Evolutionary conservation across 2,329 filamentous ascomycete species (phyloP).

Genomic region (Xylariaceae sp.): DNA sequence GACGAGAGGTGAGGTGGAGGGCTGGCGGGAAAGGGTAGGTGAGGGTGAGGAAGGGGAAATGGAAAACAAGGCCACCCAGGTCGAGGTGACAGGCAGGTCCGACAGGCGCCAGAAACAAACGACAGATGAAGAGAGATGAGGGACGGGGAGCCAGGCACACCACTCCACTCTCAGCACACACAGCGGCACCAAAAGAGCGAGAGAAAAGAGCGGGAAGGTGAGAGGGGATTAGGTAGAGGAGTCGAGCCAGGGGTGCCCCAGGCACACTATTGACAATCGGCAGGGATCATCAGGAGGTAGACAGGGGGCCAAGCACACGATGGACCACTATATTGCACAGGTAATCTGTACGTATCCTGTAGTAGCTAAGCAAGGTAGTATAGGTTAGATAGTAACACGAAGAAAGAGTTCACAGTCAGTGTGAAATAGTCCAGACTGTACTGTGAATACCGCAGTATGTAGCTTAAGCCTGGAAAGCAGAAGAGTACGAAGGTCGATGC

Average conservation of each 20-base stretch:
- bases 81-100: slow-evolving; percentile 13
- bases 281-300: slow-evolving; percentile 26
- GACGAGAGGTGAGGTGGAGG: slow-evolving; percentile 41
- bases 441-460: too few relatives aligned
- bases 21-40: slow-evolving; percentile 35
- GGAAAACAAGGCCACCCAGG: slow-evolving; percentile 37
- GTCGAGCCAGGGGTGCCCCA: slow-evolving; percentile 18
- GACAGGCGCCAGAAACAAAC: neutral
- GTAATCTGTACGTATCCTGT: neutral
- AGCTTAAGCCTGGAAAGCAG: too few relatives aligned
- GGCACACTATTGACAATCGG: slow-evolving; percentile 21
- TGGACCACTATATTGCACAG: neutral
- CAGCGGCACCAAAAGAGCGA: neutral
- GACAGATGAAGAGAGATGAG: slow-evolving; percentile 30
- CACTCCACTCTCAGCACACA: slow-evolving; percentile 20
- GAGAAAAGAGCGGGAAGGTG: slow-evolving; percentile 5
- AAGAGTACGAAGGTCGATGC: too few relatives aligned
- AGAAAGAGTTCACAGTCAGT: neutral
- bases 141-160: slow-evolving; percentile 11
- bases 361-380: too few relatives aligned
- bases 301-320: slow-evolving; percentile 19
- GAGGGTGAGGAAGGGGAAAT: slow-evolving; percentile 34
- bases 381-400: too few relatives aligned
- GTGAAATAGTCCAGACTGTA: too few relatives aligned
- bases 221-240: slow-evolving; percentile 10